Conservation (phyloP, 2,329 filamentous ascomycete genomes). For the Penicillium sp. region DNA sequence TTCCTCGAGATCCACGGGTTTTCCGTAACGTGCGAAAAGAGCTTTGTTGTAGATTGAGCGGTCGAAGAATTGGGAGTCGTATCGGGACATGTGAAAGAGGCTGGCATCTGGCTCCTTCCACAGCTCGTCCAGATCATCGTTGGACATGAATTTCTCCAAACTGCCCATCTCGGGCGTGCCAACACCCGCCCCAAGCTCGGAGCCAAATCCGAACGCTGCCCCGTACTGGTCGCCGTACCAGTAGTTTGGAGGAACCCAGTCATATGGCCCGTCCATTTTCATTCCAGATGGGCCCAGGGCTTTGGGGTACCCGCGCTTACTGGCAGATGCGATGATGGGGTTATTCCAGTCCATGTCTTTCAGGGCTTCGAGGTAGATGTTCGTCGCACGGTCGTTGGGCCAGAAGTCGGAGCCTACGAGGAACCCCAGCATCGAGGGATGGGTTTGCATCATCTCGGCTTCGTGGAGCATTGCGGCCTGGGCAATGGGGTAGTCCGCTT, state of each 20-base stretch:
- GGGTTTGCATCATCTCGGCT: conserved; percentile 59
- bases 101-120: conserved; percentile 58
- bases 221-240: conserved; percentile 60
- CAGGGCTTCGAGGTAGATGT: conserved; percentile 56
- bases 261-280: conserved; percentile 68
- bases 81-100: conserved; percentile 63
- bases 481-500: conserved; percentile 58
- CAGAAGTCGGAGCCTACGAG: conserved; percentile 65
- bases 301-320: conserved; percentile 55
- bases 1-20: conserved; percentile 55
- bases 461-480: conserved; percentile 61
- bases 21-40: conserved; percentile 55
- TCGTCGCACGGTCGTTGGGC: conserved; percentile 59
- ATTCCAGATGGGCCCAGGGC: conserved; percentile 59
- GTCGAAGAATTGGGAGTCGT: conserved; percentile 57
- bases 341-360: conserved; percentile 56
- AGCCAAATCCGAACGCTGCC: conserved; percentile 64
- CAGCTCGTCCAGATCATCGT: conserved; percentile 55
- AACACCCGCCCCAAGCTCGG: conserved; percentile 63
- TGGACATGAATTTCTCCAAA: conserved; percentile 56
- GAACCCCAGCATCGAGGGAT: conserved; percentile 61
- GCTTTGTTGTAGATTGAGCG: conserved; percentile 61
- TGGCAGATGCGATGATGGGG: conserved; percentile 61
- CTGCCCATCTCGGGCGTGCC: conserved; percentile 61
- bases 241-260: conserved; percentile 67